Evolutionary conservation across 1,284 basidiomycete genomes (phyloP).

Genomic region (Tremellales sp.): DNA sequence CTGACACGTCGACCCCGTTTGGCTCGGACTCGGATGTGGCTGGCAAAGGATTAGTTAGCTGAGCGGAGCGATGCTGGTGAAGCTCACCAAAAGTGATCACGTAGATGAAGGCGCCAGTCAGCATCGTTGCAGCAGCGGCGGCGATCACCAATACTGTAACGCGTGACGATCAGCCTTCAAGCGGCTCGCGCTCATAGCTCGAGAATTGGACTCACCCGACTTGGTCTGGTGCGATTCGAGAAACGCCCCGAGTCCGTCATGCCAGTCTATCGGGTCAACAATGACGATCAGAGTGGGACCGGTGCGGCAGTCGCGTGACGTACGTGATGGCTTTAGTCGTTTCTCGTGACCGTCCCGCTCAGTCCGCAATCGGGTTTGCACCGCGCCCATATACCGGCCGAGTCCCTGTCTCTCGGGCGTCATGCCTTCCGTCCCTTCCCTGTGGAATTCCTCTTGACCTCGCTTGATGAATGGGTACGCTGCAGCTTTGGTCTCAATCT

Average conservation of each 20-base stretch:
- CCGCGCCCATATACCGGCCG: not conserved
- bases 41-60: no score
- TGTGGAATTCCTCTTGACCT: no score
- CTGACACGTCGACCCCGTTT: not conserved
- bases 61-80: not conserved
- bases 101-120: not conserved
- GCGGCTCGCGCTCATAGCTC: no score
- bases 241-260: not conserved
- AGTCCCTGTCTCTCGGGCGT: not conserved
- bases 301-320: no score
- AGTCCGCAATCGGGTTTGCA: not conserved
- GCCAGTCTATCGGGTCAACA: not conserved
- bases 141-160: not conserved
- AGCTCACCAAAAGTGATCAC: not conserved
- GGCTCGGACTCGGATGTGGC: not conserved
- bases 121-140: not conserved
- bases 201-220: not conserved
- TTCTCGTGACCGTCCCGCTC: not conserved
- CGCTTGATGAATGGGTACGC: no score
- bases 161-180: not conserved
- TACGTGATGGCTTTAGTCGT: not conserved
- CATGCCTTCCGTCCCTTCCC: not conserved
- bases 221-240: not conserved
- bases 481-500: no score
- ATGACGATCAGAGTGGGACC: not conserved